A percentile compares a stretch with the other conserved stretches of the same genome.
Evolutionary conservation across 179 eudicot genomes (phyloP).

Genomic region (Carnegiea gigantea): DNA sequence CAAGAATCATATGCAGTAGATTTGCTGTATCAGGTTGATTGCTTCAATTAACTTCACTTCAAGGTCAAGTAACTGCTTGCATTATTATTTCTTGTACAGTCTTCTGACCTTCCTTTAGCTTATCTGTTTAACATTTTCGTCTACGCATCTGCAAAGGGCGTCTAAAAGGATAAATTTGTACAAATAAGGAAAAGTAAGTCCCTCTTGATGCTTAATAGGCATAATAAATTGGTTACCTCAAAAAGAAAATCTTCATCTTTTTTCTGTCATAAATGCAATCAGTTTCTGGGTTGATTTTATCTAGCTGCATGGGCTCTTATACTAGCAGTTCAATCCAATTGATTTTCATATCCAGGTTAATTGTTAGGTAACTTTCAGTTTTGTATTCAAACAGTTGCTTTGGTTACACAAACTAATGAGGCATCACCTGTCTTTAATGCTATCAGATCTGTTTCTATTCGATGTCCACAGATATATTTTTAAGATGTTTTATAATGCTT

Average conservation of each 20-base stretch:
- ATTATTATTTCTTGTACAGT: not conserved
- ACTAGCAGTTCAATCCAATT: not conserved
- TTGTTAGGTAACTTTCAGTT: not conserved
- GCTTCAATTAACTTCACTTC: too few species aligned
- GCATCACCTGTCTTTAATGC: not conserved
- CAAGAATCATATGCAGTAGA: not conserved
- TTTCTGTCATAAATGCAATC: not conserved
- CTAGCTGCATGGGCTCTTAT: not conserved
- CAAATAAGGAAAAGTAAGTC: not conserved
- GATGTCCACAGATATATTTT: not conserved
- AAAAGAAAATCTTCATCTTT: not conserved
- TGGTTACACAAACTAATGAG: not conserved
- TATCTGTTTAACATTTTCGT: not conserved
- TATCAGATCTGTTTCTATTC: not conserved
- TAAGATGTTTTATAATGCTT: slow-evolving; percentile 4
- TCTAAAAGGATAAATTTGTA: not conserved
- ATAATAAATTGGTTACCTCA: not conserved
- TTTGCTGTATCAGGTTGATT: too few species aligned
- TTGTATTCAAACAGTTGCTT: not conserved
- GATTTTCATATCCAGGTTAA: too few species aligned
- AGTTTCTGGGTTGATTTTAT: slow-evolving; percentile 9
- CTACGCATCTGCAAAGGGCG: too few species aligned
- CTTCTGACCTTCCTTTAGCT: not conserved
- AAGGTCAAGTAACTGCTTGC: not conserved
- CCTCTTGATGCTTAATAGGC: not conserved